Evolutionary conservation across 768 basidiomycete species (phyloP).

Genomic region (Phylloporus sp.): DNA sequence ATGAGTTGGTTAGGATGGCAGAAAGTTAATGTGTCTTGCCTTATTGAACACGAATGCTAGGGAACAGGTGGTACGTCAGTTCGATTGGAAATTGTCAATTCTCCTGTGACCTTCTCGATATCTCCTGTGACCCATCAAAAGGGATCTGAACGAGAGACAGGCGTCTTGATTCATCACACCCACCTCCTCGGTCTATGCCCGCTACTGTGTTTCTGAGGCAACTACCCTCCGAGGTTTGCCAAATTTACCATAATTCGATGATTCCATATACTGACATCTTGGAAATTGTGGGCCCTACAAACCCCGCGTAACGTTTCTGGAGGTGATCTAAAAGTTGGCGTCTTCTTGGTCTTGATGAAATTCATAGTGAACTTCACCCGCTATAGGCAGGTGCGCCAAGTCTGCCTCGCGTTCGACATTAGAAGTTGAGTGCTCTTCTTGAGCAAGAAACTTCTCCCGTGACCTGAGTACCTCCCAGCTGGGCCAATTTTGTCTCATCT

Average conservation of each 20-base stretch:
- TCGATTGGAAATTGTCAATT: slow-evolving; percentile 5
- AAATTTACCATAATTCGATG: slow-evolving; percentile 6
- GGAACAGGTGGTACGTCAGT: slow-evolving; percentile 1
- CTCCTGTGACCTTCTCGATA: slow-evolving; percentile 8
- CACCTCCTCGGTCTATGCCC: slow-evolving; percentile 25
- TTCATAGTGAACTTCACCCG: slow-evolving; percentile 9
- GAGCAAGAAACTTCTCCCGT: slow-evolving; percentile 2
- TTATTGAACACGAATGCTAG: slow-evolving; percentile 5
- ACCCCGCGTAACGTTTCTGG: slow-evolving; percentile 14
- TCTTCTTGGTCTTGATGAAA: slow-evolving; percentile 14
- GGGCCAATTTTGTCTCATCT: slow-evolving; percentile 7
- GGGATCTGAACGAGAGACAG: slow-evolving; percentile 5
- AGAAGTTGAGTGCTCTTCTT: slow-evolving; percentile 3
- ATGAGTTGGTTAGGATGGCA: neutral
- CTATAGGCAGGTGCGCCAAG: slow-evolving; percentile 1
- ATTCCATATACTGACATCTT: slow-evolving; percentile 7
- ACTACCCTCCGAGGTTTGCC: slow-evolving; percentile 4
- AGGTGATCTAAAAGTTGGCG: slow-evolving; percentile 7
- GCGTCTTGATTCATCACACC: slow-evolving; percentile 6
- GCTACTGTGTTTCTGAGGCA: slow-evolving; percentile 15
- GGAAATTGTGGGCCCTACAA: slow-evolving; percentile 15
- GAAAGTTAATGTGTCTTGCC: neutral
- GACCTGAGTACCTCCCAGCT: neutral
- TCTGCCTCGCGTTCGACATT: slow-evolving; percentile 16
- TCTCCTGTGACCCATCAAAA: slow-evolving; percentile 8